Evolutionary conservation across 169 alveolate genomes (phyloP).

Genomic region (Theileria parva): DNA sequence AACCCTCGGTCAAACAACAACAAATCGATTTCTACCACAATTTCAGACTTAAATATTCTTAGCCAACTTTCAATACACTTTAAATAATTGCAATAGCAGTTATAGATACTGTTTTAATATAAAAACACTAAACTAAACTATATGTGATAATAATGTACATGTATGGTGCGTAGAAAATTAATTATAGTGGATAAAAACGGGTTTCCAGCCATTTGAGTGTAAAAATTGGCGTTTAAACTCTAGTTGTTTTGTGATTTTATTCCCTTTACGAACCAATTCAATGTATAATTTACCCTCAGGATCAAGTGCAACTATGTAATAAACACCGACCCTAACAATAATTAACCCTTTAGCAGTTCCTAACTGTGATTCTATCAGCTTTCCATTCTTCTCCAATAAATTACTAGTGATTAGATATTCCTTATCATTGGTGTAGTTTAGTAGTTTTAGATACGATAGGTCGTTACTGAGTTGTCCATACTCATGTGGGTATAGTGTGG

Average conservation of each 20-base stretch:
- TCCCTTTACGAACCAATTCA: constrained; percentile 13
- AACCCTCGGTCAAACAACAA: constrained; percentile 64
- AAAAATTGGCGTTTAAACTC: constrained; percentile 45
- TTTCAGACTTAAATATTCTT: constrained; percentile 18
- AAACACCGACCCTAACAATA: constrained; percentile 7
- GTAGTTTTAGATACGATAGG: not conserved
- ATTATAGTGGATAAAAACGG: not conserved
- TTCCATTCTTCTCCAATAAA: not conserved
- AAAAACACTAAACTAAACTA: not conserved
- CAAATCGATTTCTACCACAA: constrained; percentile 63
- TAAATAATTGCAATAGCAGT: not conserved
- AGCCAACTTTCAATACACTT: not conserved
- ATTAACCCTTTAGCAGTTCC: not conserved
- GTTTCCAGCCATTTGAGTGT: constrained; percentile 48
- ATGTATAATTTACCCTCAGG: constrained; percentile 16
- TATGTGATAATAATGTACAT: not conserved
- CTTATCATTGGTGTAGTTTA: not conserved
- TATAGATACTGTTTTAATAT: not conserved
- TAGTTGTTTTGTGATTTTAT: constrained; percentile 11
- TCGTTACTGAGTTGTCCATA: not conserved
- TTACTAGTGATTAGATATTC: not conserved
- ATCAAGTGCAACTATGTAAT: constrained; percentile 37
- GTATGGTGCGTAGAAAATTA: not conserved
- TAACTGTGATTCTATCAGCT: not conserved
- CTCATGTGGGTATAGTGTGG: constrained; percentile 14